Evolutionary conservation across 2,329 filamentous ascomycete species (phyloP).

Genomic region (Amauroascus niger): DNA sequence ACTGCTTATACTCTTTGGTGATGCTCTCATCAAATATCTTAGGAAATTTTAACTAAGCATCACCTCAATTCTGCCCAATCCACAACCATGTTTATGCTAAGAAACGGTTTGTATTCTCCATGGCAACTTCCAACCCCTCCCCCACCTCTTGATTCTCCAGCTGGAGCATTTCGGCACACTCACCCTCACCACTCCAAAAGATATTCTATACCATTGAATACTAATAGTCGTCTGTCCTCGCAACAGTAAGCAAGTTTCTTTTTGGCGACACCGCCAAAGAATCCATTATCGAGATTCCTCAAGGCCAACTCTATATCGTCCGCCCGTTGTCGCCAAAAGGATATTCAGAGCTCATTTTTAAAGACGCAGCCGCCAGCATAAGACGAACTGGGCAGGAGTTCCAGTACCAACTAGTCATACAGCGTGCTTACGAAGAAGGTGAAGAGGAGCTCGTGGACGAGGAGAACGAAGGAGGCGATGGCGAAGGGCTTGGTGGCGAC

Average conservation of each 20-base stretch:
- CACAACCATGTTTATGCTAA: constrained; percentile 48
- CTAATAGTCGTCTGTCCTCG: constrained; percentile 10
- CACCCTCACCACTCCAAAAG: background rate
- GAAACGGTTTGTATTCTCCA: constrained; percentile 40
- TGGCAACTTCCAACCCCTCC: constrained; percentile 21
- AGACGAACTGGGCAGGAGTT: constrained; percentile 88
- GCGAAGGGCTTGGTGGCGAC: constrained; percentile 61
- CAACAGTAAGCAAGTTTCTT: constrained; percentile 75
- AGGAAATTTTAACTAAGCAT: background rate
- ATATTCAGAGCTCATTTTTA: constrained; percentile 98
- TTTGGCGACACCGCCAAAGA: constrained; percentile 85
- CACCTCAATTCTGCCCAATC: background rate
- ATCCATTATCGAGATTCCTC: constrained; percentile 83
- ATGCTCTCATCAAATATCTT: background rate
- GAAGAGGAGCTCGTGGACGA: constrained; percentile 91
- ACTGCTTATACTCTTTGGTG: background rate
- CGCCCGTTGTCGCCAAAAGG: constrained; percentile 91
- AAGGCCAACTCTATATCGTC: constrained; percentile 95
- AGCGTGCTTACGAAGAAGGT: constrained; percentile 93
- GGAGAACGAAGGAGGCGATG: constrained; percentile 69
- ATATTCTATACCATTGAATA: background rate
- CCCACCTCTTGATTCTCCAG: background rate
- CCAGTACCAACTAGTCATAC: constrained; percentile 93
- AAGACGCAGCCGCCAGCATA: constrained; percentile 86
- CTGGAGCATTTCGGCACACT: background rate